Evolutionary conservation across 164 flowering plant species (phyloP).

Genomic region (Hamamelis virginiana): DNA sequence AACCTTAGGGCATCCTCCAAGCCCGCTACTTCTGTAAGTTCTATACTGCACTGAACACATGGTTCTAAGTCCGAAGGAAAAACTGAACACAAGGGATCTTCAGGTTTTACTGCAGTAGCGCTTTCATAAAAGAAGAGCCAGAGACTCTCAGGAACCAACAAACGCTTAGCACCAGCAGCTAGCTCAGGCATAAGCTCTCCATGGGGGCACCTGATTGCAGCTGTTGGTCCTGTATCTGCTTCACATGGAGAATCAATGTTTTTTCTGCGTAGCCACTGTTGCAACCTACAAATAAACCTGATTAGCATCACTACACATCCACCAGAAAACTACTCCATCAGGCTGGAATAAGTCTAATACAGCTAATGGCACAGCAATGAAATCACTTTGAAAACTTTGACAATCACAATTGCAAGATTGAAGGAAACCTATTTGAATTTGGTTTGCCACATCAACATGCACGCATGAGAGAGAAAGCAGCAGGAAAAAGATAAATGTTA

Average conservation of each 20-base stretch:
- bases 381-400: neutral
- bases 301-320: neutral
- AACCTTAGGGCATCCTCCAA: conserved; percentile 76
- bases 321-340: neutral
- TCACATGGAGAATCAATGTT: conserved; percentile 77
- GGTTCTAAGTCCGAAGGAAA: conserved; percentile 62
- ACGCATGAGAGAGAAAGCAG: neutral
- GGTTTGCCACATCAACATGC: neutral
- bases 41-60: conserved; percentile 62
- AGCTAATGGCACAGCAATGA: too few relatives aligned
- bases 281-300: conserved; percentile 54
- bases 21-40: conserved; percentile 71
- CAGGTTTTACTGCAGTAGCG: conserved; percentile 64
- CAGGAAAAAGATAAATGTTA: neutral
- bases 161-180: conserved; percentile 82
- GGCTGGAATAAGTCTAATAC: neutral
- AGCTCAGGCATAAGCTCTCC: conserved; percentile 81
- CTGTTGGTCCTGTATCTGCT: conserved; percentile 90
- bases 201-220: conserved; percentile 79
- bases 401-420: neutral
- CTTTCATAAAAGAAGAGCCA: conserved; percentile 78
- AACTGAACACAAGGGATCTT: conserved; percentile 52
- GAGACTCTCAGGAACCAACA: conserved; percentile 77
- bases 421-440: neutral
- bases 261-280: conserved; percentile 87